Evolutionary conservation across 2,329 filamentous ascomycete genomes (phyloP), one percentile per base, ranked within the genome.

Genomic region (Aspergillus arachidicola): DNA sequence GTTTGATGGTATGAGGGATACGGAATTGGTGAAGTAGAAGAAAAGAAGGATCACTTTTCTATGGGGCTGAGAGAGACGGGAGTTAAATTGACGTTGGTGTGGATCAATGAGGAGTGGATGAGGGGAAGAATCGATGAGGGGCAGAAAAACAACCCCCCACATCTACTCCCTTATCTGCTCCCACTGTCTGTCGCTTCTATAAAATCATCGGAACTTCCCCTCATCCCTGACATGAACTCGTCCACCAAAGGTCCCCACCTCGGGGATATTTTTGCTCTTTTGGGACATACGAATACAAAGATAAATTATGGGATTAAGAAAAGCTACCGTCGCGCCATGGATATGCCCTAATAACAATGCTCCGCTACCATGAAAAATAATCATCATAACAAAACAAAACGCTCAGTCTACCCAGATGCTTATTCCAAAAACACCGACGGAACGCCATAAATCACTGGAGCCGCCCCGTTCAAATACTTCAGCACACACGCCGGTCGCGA

Each of bases 401-500:
- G 23, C 46, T 50, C 23, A 9, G 14, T 7, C 38, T 41, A 51
- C 4, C 26, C 48, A n/a, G 16, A 32, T 34, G 28, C 48, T 32
- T 71, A 79, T 61, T 73, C 79, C 68, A 97, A 83, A 79, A 93
- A 97, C 66, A 97, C 92, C 34, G 66, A 62, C 10, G 95, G 95
- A 74, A 99, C 90, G 19, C 95, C 95, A 81, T 98, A 99, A 59
- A 98, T 90, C 68, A 95, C 94, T 28, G 95, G 92, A 43, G 94
- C 93, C 12, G 94, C 95, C 0, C 93, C 95, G 72, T 97, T 99
- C 70, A 99, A 81, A 81, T 97, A 98, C 75, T 87, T 87, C 80
- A 99, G 87, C 69, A 92, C 88, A 79, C 95, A 98, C n/a, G 88
- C 89, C 64, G 86, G 85, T 67, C 92, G 86, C 16, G 91, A 92